Percentiles rank a stretch among this genome's conserved stretches.
phyloP scores from a whole-genome alignment of 106 monocot genomes.

The Ottelia alismoides region DNA sequence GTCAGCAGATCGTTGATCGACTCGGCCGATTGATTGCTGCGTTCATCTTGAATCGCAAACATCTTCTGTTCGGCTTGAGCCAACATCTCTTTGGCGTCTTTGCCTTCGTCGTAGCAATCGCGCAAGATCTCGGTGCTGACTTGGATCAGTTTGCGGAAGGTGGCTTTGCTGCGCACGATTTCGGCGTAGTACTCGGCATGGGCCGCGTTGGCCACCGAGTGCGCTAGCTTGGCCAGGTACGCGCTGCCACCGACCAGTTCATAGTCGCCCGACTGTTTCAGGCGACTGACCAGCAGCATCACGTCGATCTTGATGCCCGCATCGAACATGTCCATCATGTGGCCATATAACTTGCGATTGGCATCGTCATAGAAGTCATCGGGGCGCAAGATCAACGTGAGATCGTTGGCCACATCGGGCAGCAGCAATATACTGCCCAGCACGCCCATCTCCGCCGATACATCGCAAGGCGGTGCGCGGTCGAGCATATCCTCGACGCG shows the following conservation, averaged over 20 bases:
- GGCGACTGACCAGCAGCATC: not conserved
- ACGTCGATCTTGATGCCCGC: not conserved
- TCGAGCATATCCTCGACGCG: not conserved
- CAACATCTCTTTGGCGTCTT: not conserved
- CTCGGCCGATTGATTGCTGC: too few relatives aligned
- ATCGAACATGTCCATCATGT: not conserved
- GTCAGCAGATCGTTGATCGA: too few relatives aligned
- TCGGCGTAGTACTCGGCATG: not conserved
- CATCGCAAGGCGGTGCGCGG: too few relatives aligned
- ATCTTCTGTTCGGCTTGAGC: too few relatives aligned
- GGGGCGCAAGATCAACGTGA: not conserved
- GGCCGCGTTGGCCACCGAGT: not conserved
- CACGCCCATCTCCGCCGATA: not conserved
- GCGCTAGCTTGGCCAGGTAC: not conserved
- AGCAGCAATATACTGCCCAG: not conserved
- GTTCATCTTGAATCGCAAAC: too few relatives aligned
- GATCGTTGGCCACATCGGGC: not conserved
- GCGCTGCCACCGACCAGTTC: not conserved
- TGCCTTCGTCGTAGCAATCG: not conserved
- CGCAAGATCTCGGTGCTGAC: not conserved
- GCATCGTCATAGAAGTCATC: not conserved
- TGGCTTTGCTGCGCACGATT: not conserved
- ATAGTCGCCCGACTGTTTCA: not conserved
- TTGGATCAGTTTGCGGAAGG: not conserved
- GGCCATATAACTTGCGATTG: not conserved